These are phyloP conservation scores for Voacanga thouarsii DNA, from an alignment of 257 asterid species.

Conservation along the genomic window DNA sequence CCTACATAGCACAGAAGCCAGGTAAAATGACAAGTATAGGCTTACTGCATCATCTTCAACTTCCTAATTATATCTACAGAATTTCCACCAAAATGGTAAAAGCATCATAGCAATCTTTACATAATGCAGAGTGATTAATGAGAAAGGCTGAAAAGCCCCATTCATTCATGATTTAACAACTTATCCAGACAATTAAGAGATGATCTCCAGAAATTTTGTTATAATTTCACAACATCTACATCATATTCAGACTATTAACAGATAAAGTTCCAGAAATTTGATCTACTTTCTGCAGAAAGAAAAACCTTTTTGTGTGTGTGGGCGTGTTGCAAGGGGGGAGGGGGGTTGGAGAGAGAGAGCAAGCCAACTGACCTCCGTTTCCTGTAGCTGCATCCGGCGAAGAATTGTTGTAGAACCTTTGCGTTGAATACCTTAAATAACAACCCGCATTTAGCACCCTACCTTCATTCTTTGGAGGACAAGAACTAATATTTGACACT, in stretches of 20 bases:
- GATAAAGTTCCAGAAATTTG: background rate
- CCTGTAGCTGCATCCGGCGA: constrained; percentile 24
- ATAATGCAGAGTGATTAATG: too few relatives aligned
- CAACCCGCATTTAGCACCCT: constrained; percentile 70
- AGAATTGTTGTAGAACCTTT: constrained; percentile 55
- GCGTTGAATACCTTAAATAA: constrained; percentile 58
- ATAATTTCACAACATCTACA: background rate
- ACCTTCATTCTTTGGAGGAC: constrained; percentile 56
- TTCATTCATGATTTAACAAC: background rate
- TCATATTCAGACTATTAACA: background rate
- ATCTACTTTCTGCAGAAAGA: background rate
- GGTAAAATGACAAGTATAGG: background rate
- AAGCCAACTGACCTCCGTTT: constrained; percentile 39
- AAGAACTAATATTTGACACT: constrained; percentile 33
- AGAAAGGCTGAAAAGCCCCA: background rate
- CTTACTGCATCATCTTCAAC: background rate
- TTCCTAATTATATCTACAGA: background rate
- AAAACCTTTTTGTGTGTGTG: background rate
- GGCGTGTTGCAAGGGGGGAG: too few relatives aligned
- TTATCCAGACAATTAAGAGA: background rate
- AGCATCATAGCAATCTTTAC: background rate
- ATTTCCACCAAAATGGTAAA: background rate
- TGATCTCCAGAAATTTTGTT: background rate
- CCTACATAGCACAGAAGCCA: too few relatives aligned
- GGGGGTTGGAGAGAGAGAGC: background rate